Conservation (phyloP, 768 basidiomycete genomes). For the Mycena indigotica region DNA sequence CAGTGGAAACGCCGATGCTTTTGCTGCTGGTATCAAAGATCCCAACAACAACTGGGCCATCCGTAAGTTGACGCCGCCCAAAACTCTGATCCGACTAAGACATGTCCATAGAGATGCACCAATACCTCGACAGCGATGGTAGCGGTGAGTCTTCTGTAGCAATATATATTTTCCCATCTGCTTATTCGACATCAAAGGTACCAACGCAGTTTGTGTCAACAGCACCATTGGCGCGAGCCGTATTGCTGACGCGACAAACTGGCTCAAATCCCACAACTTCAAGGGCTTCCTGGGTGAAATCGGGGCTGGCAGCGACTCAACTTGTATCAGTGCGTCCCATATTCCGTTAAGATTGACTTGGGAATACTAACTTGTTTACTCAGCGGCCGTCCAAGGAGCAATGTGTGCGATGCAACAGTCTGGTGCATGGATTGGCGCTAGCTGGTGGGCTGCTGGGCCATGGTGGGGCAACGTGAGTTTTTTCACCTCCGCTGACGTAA, state of each 20-base stretch:
- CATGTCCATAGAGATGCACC: conserved; percentile 57
- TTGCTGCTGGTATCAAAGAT: conserved; percentile 48
- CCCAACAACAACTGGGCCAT: conserved; percentile 65
- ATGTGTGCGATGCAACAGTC: conserved; percentile 61
- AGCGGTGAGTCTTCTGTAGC: not conserved
- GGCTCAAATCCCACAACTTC: conserved; percentile 60
- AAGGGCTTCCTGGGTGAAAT: conserved; percentile 70
- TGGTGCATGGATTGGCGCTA: conserved; percentile 57
- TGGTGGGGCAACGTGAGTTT: conserved; percentile 59
- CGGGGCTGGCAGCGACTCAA: conserved; percentile 49
- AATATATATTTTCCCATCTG: not conserved
- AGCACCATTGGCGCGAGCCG: conserved; percentile 62
- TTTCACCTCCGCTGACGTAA: not conserved
- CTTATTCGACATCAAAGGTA: conserved; percentile 42
- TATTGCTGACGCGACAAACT: conserved; percentile 54
- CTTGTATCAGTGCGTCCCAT: conserved; percentile 16
- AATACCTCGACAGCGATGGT: conserved; percentile 68
- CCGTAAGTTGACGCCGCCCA: conserved; percentile 32
- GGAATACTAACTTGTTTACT: conserved; percentile 35
- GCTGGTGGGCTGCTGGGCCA: conserved; percentile 65
- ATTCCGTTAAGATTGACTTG: conserved; percentile 19
- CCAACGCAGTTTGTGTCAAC: conserved; percentile 54
- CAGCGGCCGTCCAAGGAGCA: conserved; percentile 56
- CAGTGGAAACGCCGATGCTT: conserved; percentile 58
- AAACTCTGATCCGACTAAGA: conserved; percentile 1